These are phyloP conservation scores for Paramecium primaurelia DNA, from an alignment of 73 alveolate species.

Conservation along the genomic window DNA sequence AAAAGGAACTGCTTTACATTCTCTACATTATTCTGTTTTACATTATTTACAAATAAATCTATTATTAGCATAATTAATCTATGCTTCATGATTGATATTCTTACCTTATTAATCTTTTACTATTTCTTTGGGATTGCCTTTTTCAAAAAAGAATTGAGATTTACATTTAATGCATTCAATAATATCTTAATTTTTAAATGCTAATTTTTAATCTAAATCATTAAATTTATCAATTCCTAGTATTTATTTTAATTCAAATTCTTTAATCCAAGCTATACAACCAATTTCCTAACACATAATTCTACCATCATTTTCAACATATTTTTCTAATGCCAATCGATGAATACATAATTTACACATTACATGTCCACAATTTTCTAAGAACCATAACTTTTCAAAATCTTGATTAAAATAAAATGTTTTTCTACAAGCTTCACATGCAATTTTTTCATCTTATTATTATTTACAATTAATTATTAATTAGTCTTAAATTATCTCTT, in stretches of 20 bases:
- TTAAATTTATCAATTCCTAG: slow-evolving; percentile 43
- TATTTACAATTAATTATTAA: background rate
- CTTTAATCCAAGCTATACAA: background rate
- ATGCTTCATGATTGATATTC: slow-evolving; percentile 31
- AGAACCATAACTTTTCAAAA: background rate
- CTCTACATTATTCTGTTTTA: slow-evolving; percentile 73
- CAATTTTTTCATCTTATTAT: background rate
- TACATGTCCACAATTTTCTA: background rate
- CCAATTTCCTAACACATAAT: background rate
- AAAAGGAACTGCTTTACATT: slow-evolving; percentile 84
- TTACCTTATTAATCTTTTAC: slow-evolving; percentile 35
- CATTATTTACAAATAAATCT: slow-evolving; percentile 78
- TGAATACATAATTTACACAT: background rate
- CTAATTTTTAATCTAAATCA: background rate
- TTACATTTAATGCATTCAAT: slow-evolving; percentile 45
- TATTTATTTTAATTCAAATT: background rate
- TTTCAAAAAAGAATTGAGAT: slow-evolving; percentile 50
- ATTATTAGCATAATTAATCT: slow-evolving; percentile 70
- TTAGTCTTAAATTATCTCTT: background rate
- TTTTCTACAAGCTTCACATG: slow-evolving; percentile 26
- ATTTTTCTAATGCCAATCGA: background rate
- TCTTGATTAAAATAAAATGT: background rate
- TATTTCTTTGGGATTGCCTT: background rate
- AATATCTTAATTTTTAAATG: slow-evolving; percentile 11
- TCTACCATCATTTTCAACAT: background rate